Conservation (phyloP, 495 filamentous ascomycete species). For the Hapsidospora chrysogenum region DNA sequence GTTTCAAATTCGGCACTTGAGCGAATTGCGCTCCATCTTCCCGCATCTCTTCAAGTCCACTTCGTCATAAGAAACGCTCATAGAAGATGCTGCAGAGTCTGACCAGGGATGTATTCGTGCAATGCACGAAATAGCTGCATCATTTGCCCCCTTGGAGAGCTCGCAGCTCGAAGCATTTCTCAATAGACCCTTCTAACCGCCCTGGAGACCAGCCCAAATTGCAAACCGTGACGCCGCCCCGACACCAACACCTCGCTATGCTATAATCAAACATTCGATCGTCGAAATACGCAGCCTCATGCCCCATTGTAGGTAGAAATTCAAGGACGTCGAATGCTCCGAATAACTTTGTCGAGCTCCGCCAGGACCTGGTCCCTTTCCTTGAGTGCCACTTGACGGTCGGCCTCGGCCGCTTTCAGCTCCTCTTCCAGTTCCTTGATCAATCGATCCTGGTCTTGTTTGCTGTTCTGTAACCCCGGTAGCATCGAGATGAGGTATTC, state of each 20-base stretch:
- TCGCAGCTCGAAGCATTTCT: too few relatives aligned
- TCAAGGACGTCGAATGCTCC: constrained; percentile 35
- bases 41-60: constrained; percentile 55
- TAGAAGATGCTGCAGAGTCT: too few relatives aligned
- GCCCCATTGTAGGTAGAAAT: too few relatives aligned
- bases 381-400: constrained; percentile 49
- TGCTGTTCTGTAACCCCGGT: constrained; percentile 75
- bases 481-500: constrained; percentile 67
- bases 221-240: background rate
- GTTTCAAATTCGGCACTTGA: constrained; percentile 51
- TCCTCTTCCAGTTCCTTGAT: constrained; percentile 65
- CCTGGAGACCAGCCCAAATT: constrained; percentile 1
- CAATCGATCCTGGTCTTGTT: constrained; percentile 60
- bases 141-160: background rate
- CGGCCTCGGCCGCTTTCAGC: constrained; percentile 53
- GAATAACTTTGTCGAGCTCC: constrained; percentile 51
- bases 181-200: background rate
- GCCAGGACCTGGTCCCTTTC: constrained; percentile 54
- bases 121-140: background rate
- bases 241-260: constrained; percentile 1
- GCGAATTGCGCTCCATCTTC: constrained; percentile 56
- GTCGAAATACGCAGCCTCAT: too few relatives aligned
- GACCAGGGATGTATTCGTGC: too few relatives aligned
- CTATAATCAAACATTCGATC: background rate
- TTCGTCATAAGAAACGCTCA: too few relatives aligned